A percentile compares a stretch with the other conserved stretches of the same genome.
These are phyloP conservation scores for Lineolata rhizophorae DNA, from an alignment of 495 filamentous ascomycete species.

Conservation along the genomic window DNA sequence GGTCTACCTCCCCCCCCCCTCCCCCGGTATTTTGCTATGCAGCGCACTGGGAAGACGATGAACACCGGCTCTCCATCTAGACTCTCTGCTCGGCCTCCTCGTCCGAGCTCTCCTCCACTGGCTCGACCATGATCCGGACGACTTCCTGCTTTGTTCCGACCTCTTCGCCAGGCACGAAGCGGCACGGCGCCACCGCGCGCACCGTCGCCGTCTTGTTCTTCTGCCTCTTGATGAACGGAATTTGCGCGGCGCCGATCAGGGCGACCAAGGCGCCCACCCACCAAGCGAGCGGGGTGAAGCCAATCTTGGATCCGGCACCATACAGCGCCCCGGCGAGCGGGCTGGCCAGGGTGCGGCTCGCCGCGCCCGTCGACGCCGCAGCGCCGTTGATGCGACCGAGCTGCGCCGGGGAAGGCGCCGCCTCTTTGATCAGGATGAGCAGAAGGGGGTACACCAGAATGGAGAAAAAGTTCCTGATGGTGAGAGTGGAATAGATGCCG, in stretches of 20 bases:
- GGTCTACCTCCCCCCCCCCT: no score
- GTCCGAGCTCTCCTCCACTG: no score
- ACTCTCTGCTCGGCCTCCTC: no score
- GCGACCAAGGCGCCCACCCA: slow-evolving; percentile 54
- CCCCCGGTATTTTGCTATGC: no score
- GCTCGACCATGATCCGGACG: slow-evolving; percentile 4
- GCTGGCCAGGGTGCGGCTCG: slow-evolving; percentile 52
- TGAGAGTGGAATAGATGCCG: slow-evolving; percentile 51
- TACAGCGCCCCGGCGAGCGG: slow-evolving; percentile 59
- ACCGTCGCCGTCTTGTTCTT: slow-evolving; percentile 9
- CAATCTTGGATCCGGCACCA: slow-evolving; percentile 37
- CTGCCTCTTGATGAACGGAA: slow-evolving; percentile 37
- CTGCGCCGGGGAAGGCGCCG: slow-evolving; percentile 39
- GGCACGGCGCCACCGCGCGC: slow-evolving; percentile 4
- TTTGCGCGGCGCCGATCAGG: slow-evolving; percentile 41
- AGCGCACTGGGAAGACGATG: no score
- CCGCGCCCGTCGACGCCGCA: slow-evolving; percentile 57
- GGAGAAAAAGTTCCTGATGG: slow-evolving; percentile 50
- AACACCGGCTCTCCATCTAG: no score
- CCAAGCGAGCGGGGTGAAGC: slow-evolving; percentile 60
- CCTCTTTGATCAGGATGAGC: slow-evolving; percentile 68
- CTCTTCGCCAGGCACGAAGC: slow-evolving; percentile 2
- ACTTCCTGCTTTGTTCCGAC: slow-evolving; percentile 2
- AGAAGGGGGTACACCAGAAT: slow-evolving; percentile 62
- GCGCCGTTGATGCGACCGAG: slow-evolving; percentile 67